Evolutionary conservation across 2,329 filamentous ascomycete species (phyloP), one percentile per base, ranked within the genome.

Genomic region (Xylogone sp.): DNA sequence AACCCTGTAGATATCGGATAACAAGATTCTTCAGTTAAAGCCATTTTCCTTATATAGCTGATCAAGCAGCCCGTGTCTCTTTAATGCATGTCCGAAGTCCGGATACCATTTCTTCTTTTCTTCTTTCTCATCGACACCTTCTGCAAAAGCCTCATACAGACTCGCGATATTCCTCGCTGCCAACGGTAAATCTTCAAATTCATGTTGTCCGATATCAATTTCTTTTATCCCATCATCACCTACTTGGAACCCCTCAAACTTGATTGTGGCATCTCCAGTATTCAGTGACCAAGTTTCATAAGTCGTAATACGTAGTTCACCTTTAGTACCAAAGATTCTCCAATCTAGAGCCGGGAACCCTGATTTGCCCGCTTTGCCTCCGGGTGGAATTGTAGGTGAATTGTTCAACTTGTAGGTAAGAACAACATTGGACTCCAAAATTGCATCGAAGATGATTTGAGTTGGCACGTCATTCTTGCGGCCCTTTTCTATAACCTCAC

Each of bases 91-190:
- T 42, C 69, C 69, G 62, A 75, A 75, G 18, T 70, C 62, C 45
- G 70, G 75, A 54, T 69, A 67, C 50, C 71, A 59, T 27, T 27
- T 27, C 10, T 27, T 27, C 24, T 27, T 27, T 16, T 64, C 56
- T 13, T 61, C 58, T 54, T 65, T 68, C 4, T 77, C 76, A 27
- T 27, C 24, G 6, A 27, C 6, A 10, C 24, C 24, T 27, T 27
- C 24, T 6, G 24, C 24, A 66, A 75, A 82, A 1, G 69, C 71
- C 58, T 86, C 82, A 65, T 84, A 86, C 0, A 83, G 58, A 19
- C 71, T 71, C 0, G 73, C 82, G 22, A 85, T 75, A 56, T 74
- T 77, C 48, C 76, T 70, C 1, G 71, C 72, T 2, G 67, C 58
- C 1, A 71, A 31, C 0, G 76, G 72, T 18, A 81, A 53, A 10